Evolutionary conservation across 192 early-diverging fungal species (phyloP), one percentile per base, ranked within the genome.

Genomic region (Rhizophagus clarus): DNA sequence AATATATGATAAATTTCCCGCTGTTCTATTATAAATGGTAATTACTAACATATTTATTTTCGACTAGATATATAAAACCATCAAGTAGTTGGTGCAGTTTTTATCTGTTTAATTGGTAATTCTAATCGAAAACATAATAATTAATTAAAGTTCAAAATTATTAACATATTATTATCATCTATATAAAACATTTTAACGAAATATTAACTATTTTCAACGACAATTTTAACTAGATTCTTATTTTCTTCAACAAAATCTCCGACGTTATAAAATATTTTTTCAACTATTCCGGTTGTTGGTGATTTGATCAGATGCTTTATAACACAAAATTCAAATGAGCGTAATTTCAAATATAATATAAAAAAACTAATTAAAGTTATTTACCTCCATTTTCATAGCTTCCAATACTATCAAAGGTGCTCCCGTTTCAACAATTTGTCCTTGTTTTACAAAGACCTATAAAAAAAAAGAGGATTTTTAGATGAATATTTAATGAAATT

Each of bases 311-410:
- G 89, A 76, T 98, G 96, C 89, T 91, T 82, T 31, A 26, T 32
- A 29, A 56, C 15, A 70, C 26, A 45, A 15, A 68, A 15, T 37
- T 62, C 45, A 28, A 40, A 15, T 56, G 11, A 28, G 28, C 26
- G 20, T 22, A 72, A 22, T 45, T 11, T n/a, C 8, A 20, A 66
- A n/a, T 26, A 40, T 26, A 40, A 77, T 28, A 28, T 77, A 56
- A 32, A 79, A 42, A 87, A 47, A 24, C 1, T 12, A 82, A 79
- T 69, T 12, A 82, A 34, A 20, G 69, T 14, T 28, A 81, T 68
- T 83, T 88, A 92, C 90, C 91, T 99, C 97, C 97, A 99, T 99
- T 90, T 99, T 99, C 97, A 99, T 99, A 24, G 97, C 97, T 81
- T 99, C 97, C 40, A 99, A 86, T 40, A 99, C 88, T 3, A 97